Evolutionary conservation across 2,329 filamentous ascomycete species (phyloP).

Genomic region (Myriosclerotinia duriaeana): DNA sequence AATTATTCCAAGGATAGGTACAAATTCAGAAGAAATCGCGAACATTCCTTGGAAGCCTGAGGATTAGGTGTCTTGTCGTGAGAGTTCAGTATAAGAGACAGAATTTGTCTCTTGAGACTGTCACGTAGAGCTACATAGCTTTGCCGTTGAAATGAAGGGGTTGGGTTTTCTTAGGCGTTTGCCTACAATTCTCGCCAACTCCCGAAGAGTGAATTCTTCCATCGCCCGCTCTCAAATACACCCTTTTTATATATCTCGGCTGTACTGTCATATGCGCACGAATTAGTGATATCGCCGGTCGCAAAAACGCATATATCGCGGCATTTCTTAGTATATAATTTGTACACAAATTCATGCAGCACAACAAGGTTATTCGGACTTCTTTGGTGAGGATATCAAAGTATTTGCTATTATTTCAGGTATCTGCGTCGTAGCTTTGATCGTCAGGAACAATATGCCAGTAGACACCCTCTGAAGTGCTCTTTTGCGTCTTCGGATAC

Average conservation of each 20-base stretch:
- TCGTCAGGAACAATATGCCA: too few species aligned
- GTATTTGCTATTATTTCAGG: neutral
- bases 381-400: conserved; percentile 47
- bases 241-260: conserved; percentile 41
- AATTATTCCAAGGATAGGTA: neutral
- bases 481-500: too few species aligned
- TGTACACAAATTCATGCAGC: neutral
- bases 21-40: neutral
- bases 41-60: neutral
- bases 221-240: conserved; percentile 54
- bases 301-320: conserved; percentile 20
- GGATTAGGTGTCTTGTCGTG: neutral
- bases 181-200: neutral
- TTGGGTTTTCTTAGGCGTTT: neutral
- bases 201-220: neutral
- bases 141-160: neutral
- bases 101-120: neutral
- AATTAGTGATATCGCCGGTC: conserved; percentile 41
- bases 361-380: conserved; percentile 31
- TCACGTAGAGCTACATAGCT: neutral
- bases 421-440: neutral
- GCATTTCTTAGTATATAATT: conserved; percentile 43
- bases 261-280: conserved; percentile 56
- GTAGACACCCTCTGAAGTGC: too few species aligned
- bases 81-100: neutral